Evolutionary conservation across 2,329 filamentous ascomycete species (phyloP), one percentile per base, ranked within the genome.

Genomic region (Bipolaris victoriae): DNA sequence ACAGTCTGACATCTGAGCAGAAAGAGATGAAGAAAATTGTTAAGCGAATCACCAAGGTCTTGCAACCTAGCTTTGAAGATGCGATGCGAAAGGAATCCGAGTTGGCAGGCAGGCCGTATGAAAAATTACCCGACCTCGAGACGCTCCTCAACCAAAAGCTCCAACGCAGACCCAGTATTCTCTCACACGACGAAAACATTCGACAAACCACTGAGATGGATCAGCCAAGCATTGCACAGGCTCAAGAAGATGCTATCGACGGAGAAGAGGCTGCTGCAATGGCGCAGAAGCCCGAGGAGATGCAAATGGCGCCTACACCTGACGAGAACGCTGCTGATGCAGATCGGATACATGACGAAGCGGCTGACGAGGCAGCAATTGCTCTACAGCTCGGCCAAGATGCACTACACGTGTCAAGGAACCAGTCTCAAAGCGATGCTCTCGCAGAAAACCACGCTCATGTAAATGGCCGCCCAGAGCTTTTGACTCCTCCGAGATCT

Each of bases 1-100:
- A 71, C 57, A 74, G 73, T 6, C 67, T 82, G 46, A 78, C 75
- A 1, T 64, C 83, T 9, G 92, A 96, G 67, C 86, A 92, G 58
- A 90, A 91, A 56, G 90, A 96, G 65, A 87, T 90, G 60, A 90
- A 91, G 68, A 90, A 89, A 66, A 80, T 96, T n/a, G 92, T 90
- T 22, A 97, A 96, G 77, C 87, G 92, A 24, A 96, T 97, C 60
- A 84, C 96, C 64, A 96, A 92, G 74, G 86, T 88, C 1, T 84
- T 96, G 31, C 91, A 96, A 73, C 87, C 90, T 13, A 83, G 87
- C 43, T 81, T 97, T 3, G 90, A 97, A 73, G 83, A 86, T 52
- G 92, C 92, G 0, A 78, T 92, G 45, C 85, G 84, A 51, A 90
- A 91, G 52, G 94, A 98, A 75, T 88, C 90, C n/a, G 90, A 95